Evolutionary conservation across 2,329 filamentous ascomycete species (phyloP).

Genomic region (Canariomyces notabilis): DNA sequence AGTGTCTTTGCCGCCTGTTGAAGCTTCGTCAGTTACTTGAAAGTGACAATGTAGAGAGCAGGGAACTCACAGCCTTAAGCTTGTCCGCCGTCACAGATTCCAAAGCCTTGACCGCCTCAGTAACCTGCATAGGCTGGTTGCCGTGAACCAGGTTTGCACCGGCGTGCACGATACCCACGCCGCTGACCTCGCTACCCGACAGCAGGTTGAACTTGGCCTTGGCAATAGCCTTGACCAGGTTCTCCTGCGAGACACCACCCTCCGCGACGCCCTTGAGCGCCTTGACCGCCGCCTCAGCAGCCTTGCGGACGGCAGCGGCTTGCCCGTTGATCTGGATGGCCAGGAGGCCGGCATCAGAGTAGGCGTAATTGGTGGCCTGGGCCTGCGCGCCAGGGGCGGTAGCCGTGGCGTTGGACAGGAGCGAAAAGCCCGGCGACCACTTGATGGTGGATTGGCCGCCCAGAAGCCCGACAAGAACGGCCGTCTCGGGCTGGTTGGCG

Average conservation of each 20-base stretch:
- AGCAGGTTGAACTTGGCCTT: constrained; percentile 90
- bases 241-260: constrained; percentile 73
- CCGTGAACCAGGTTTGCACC: constrained; percentile 78
- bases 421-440: constrained; percentile 89
- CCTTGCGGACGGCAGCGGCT: constrained; percentile 66
- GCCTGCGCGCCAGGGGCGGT: constrained; percentile 62
- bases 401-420: constrained; percentile 74
- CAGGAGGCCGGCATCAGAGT: constrained; percentile 92
- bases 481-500: constrained; percentile 82
- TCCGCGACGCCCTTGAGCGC: constrained; percentile 75
- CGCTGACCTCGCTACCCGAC: constrained; percentile 72
- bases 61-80: constrained; percentile 69
- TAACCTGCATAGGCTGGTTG: constrained; percentile 77
- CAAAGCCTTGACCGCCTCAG: constrained; percentile 71
- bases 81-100: constrained; percentile 78
- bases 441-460: constrained; percentile 90
- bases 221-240: constrained; percentile 85
- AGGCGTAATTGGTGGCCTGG: constrained; percentile 71
- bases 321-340: constrained; percentile 75
- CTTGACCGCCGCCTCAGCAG: constrained; percentile 72
- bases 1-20: constrained; percentile 78
- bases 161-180: constrained; percentile 73
- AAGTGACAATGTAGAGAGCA: not conserved
- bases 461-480: constrained; percentile 81
- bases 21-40: constrained; percentile 26